Evolutionary conservation across 768 basidiomycete species (phyloP).

Genomic region (Pleurotus eryngii): DNA sequence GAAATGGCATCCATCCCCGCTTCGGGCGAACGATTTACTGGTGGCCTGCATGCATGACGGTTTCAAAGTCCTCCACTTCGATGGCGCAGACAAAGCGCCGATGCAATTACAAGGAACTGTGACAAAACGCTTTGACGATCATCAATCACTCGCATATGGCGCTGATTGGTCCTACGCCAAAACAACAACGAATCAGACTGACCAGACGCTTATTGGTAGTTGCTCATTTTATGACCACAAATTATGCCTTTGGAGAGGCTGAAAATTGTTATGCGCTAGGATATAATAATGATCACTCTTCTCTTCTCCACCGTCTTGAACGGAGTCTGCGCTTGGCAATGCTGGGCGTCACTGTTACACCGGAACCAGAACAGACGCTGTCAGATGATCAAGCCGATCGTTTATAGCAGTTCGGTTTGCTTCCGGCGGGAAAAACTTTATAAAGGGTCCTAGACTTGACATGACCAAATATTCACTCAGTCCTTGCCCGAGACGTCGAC

Average conservation of each 20-base stretch:
- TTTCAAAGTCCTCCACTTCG: slow-evolving; percentile 76
- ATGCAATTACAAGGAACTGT: slow-evolving; percentile 33
- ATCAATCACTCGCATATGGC: slow-evolving; percentile 87
- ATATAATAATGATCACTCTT: background rate
- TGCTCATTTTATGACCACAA: slow-evolving; percentile 96
- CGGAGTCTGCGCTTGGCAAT: background rate
- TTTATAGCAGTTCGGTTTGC: background rate
- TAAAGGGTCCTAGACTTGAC: background rate
- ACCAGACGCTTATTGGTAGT: slow-evolving; percentile 65
- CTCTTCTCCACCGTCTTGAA: background rate
- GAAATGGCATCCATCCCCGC: slow-evolving; percentile 85
- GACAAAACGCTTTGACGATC: slow-evolving; percentile 64
- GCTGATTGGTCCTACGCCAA: slow-evolving; percentile 76
- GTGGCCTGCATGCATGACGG: slow-evolving; percentile 99
- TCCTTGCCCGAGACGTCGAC: background rate
- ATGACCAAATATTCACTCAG: background rate
- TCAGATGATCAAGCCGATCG: background rate
- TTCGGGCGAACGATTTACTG: slow-evolving; percentile 70
- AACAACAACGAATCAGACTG: slow-evolving; percentile 12
- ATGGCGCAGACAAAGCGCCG: slow-evolving; percentile 12
- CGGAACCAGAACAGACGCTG: background rate
- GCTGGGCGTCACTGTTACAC: no score
- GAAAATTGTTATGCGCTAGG: slow-evolving; percentile 14
- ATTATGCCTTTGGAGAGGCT: slow-evolving; percentile 77
- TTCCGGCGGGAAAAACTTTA: background rate